phyloP scores from a whole-genome alignment of 1,284 basidiomycete genomes.

The Malassezia brasiliensis region DNA sequence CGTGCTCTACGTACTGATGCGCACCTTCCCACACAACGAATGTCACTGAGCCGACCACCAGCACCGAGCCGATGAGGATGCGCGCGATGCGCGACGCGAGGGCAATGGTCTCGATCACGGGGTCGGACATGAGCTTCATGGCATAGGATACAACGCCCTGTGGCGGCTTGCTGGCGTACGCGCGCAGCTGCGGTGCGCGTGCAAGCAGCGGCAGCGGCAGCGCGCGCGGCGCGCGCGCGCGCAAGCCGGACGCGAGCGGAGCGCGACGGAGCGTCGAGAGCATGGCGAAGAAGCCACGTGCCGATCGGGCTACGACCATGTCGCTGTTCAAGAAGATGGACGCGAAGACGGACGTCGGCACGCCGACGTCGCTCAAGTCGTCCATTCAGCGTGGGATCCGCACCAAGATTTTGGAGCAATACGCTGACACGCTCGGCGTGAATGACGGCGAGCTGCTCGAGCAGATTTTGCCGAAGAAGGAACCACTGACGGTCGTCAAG shows the following conservation, averaged over 20 bases:
- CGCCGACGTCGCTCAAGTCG: conserved; percentile 87
- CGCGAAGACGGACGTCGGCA: conserved; percentile 74
- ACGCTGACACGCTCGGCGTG: conserved; percentile 53
- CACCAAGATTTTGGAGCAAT: conserved; percentile 67
- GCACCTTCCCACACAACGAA: conserved; percentile 31
- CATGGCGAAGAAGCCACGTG: conserved; percentile 2
- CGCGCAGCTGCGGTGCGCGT: neutral
- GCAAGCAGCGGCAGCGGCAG: neutral
- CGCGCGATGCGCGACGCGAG: conserved; percentile 40
- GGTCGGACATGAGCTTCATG: conserved; percentile 11
- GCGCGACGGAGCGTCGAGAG: neutral
- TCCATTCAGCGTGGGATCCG: conserved; percentile 87
- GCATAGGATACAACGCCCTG: conserved; percentile 5
- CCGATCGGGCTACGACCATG: conserved; percentile 21
- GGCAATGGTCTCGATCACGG: conserved; percentile 34
- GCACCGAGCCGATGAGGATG: conserved; percentile 31
- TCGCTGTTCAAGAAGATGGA: conserved; percentile 46
- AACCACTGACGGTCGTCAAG: conserved; percentile 80
- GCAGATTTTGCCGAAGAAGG: conserved; percentile 96
- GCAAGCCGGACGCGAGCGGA: neutral
- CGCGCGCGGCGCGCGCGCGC: neutral
- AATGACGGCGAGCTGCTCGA: conserved; percentile 63
- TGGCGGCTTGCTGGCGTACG: neutral
- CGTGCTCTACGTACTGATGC: conserved; percentile 43
- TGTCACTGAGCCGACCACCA: conserved; percentile 25